Evolutionary conservation across 2,329 filamentous ascomycete species (phyloP), one percentile per base, ranked within the genome.

Genomic region (Helicocarpus griseus): DNA sequence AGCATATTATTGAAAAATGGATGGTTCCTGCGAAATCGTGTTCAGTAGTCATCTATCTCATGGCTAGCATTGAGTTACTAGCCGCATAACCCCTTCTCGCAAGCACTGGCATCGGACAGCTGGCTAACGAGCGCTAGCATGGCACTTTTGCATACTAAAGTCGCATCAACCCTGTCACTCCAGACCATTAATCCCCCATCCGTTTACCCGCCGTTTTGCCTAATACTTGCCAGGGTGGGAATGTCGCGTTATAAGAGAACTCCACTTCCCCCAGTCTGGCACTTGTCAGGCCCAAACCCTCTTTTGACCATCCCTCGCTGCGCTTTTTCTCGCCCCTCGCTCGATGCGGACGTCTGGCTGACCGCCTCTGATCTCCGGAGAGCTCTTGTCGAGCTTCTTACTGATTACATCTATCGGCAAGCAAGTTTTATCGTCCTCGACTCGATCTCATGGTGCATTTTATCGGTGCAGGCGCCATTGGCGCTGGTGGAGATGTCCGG

Each of bases 401-500:
- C 31, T 4, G 9, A 9, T 14, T 35, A 35, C 3, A 14, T 14
- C 31, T 35, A 35, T 35, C 31, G 31, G 31, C n/a, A n/a, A 35
- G 31, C 9, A 9, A 3, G 5, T 2, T 35, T 41, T 41, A 22
- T 9, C 38, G n/a, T n/a, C 19, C 21, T 41, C 21, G 17, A 5
- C 3, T 17, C n/a, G 21, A 41, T 22, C 14, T 22, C 14, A 46
- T 46, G 43, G 43, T 46, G 22, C 13, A 31, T 9, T 19, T 46
- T 46, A 17, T 31, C 43, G 26, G 26, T 11, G 22, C 14, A 13
- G 43, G 43, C 24, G 7, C 17, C 17, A 41, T 19, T 19, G 39
- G 39, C 1, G 5, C 5, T 9, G n/a, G 22, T 11, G 22, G 26
- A 22, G 19, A n/a, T 43, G 55, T 68, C 40, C 65, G 72, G 49